These are phyloP conservation scores for Debaryomyces nepalensis DNA, from an alignment of 1,139 yeast genomes.

Conservation along the genomic window DNA sequence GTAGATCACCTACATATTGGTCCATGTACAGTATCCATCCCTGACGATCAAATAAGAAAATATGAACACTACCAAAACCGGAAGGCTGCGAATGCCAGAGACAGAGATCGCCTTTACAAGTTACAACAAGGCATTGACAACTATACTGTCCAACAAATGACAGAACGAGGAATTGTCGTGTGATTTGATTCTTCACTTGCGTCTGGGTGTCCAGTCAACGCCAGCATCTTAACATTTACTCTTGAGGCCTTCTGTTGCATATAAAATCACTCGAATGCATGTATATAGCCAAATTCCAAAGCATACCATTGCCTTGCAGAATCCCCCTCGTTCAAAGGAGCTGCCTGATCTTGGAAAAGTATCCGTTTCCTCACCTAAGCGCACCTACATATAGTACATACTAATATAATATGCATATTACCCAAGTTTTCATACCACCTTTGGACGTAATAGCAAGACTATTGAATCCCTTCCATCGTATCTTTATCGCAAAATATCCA, in stretches of 20 bases:
- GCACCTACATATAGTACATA: constrained; percentile 1
- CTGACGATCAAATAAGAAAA: constrained; percentile 6
- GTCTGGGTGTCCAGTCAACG: background rate
- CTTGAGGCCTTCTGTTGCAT: background rate
- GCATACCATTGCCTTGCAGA: too few relatives aligned
- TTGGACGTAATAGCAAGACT: too few relatives aligned
- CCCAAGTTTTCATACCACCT: too few relatives aligned
- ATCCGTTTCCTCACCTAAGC: background rate
- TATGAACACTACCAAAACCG: constrained; percentile 11
- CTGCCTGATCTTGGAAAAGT: too few relatives aligned
- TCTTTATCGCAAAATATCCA: background rate
- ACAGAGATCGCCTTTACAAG: constrained; percentile 13
- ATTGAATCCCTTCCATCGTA: too few relatives aligned
- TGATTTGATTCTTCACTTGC: background rate
- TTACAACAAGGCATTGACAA: constrained; percentile 14
- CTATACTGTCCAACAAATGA: constrained; percentile 13
- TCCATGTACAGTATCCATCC: constrained; percentile 8
- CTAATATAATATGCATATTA: too few relatives aligned
- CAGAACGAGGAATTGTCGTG: constrained; percentile 10
- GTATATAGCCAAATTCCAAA: too few relatives aligned
- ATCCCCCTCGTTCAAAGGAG: too few relatives aligned
- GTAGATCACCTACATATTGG: background rate
- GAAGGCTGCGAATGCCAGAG: constrained; percentile 11
- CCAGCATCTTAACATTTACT: background rate
- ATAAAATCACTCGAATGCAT: background rate